These are phyloP conservation scores for Penicillium sp. DNA, from an alignment of 2,329 filamentous ascomycete genomes.

Conservation along the genomic window DNA sequence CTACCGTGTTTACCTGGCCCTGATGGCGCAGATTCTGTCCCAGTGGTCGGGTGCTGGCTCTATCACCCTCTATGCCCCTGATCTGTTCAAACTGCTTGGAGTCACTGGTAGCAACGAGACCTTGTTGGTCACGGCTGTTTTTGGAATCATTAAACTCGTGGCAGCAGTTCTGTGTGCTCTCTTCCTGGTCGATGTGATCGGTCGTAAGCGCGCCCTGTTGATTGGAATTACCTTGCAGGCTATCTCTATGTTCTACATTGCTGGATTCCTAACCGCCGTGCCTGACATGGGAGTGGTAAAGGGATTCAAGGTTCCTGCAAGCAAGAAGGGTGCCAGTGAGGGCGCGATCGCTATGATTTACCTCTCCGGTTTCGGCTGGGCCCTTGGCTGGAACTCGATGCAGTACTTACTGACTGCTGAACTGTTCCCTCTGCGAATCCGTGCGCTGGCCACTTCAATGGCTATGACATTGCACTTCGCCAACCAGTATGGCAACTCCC, in stretches of 20 bases:
- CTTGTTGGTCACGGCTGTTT: slow-evolving; percentile 75
- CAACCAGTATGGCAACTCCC: slow-evolving; percentile 78
- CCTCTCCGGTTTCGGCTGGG: slow-evolving; percentile 71
- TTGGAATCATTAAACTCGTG: slow-evolving; percentile 75
- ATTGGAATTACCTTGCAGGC: slow-evolving; percentile 66
- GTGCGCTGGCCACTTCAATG: slow-evolving; percentile 72
- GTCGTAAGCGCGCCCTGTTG: slow-evolving; percentile 71
- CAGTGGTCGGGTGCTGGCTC: slow-evolving; percentile 77
- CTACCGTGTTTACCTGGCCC: slow-evolving; percentile 72
- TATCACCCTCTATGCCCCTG: slow-evolving; percentile 77
- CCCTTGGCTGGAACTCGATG: slow-evolving; percentile 75
- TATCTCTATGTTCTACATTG: slow-evolving; percentile 68
- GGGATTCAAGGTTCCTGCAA: slow-evolving; percentile 54
- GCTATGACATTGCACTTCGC: slow-evolving; percentile 81
- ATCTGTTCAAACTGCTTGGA: slow-evolving; percentile 75
- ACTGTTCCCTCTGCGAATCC: slow-evolving; percentile 75
- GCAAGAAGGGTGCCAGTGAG: slow-evolving; percentile 63
- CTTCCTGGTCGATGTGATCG: slow-evolving; percentile 80
- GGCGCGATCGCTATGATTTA: slow-evolving; percentile 75
- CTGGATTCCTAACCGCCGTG: slow-evolving; percentile 66
- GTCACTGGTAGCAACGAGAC: slow-evolving; percentile 71
- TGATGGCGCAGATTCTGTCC: slow-evolving; percentile 71
- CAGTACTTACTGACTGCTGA: slow-evolving; percentile 81
- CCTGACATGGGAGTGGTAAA: slow-evolving; percentile 61
- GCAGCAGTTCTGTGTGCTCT: slow-evolving; percentile 72